Evolutionary conservation across 176 grass and related monocot genomes (phyloP).

Genomic region (Bothriochloa decipiens): DNA sequence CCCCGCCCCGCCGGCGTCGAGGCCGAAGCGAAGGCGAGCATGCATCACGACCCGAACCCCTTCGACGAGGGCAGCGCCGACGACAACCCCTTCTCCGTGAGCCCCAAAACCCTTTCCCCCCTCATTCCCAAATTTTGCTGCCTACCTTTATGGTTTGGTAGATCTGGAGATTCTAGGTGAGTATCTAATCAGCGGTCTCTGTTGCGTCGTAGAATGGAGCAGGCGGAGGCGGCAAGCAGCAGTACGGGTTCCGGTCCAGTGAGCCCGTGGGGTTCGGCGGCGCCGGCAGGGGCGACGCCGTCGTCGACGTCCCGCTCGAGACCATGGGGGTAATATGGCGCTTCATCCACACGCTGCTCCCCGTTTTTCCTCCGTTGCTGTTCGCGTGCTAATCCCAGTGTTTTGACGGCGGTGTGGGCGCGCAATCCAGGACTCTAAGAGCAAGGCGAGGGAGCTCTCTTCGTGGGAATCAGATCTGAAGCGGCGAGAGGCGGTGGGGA

Average conservation of each 20-base stretch:
- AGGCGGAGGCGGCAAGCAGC: slow-evolving; percentile 45
- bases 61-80: slow-evolving; percentile 65
- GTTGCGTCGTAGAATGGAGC: slow-evolving; percentile 57
- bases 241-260: slow-evolving; percentile 64
- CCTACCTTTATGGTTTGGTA: not conserved
- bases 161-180: slow-evolving; percentile 17
- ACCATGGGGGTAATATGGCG: slow-evolving; percentile 59
- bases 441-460: slow-evolving; percentile 75
- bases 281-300: slow-evolving; percentile 62
- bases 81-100: slow-evolving; percentile 43
- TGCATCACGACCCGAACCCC: slow-evolving; percentile 87
- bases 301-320: slow-evolving; percentile 73
- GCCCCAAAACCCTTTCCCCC: not conserved
- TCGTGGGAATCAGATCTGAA: slow-evolving; percentile 83
- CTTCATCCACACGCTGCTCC: not conserved
- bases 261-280: slow-evolving; percentile 58
- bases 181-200: slow-evolving; percentile 9
- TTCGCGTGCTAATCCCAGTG: slow-evolving; percentile 15
- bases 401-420: not conserved
- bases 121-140: not conserved
- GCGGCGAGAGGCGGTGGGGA: slow-evolving; percentile 65
- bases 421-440: slow-evolving; percentile 58
- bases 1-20: not conserved
- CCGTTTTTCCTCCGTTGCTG: not conserved
- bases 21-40: slow-evolving; percentile 36